Percentiles rank a stretch among this genome's conserved stretches.
phyloP scores from a whole-genome alignment of 1,139 yeast genomes.

The Saccharomyces uvarum region DNA sequence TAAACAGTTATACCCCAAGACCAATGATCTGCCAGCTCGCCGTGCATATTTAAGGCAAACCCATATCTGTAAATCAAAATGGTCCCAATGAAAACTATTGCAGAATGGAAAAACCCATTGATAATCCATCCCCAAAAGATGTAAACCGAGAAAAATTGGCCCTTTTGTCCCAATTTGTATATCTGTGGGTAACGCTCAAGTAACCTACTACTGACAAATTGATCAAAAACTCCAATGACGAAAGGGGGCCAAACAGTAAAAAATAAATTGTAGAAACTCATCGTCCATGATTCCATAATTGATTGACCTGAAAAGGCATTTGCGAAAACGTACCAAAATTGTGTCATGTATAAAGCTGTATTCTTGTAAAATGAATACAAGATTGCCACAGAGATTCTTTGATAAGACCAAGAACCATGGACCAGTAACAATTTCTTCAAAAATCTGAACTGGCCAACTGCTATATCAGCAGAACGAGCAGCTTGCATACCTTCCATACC shows the following conservation, averaged over 20 bases:
- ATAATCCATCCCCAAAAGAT: slow-evolving; percentile 97
- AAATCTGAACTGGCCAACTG: slow-evolving; percentile 91
- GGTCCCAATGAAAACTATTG: slow-evolving; percentile 69
- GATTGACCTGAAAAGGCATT: slow-evolving; percentile 95
- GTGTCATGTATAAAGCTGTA: slow-evolving; percentile 91
- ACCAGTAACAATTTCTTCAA: slow-evolving; percentile 76
- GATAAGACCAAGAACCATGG: slow-evolving; percentile 98
- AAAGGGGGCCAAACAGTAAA: slow-evolving; percentile 95
- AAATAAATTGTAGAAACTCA: slow-evolving; percentile 91
- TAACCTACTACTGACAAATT: slow-evolving; percentile 83
- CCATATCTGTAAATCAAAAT: slow-evolving; percentile 64
- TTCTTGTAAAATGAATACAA: slow-evolving; percentile 93
- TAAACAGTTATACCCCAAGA: slow-evolving; percentile 88
- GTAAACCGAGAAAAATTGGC: slow-evolving; percentile 79
- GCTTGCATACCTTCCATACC: slow-evolving; percentile 99
- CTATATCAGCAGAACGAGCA: slow-evolving; percentile 93
- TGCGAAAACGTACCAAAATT: slow-evolving; percentile 92
- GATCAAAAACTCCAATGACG: slow-evolving; percentile 93
- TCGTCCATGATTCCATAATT: slow-evolving; percentile 94
- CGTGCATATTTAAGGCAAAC: slow-evolving; percentile 51
- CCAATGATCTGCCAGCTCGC: slow-evolving; percentile 85
- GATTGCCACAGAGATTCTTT: slow-evolving; percentile 84
- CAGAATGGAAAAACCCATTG: slow-evolving; percentile 93
- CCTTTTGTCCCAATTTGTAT: slow-evolving; percentile 82
- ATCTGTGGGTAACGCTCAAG: slow-evolving; percentile 88